A percentile compares a stretch with the other conserved stretches of the same genome.
phyloP scores from a whole-genome alignment of 345 rosid species.

The Streptanthus diversifolius region DNA sequence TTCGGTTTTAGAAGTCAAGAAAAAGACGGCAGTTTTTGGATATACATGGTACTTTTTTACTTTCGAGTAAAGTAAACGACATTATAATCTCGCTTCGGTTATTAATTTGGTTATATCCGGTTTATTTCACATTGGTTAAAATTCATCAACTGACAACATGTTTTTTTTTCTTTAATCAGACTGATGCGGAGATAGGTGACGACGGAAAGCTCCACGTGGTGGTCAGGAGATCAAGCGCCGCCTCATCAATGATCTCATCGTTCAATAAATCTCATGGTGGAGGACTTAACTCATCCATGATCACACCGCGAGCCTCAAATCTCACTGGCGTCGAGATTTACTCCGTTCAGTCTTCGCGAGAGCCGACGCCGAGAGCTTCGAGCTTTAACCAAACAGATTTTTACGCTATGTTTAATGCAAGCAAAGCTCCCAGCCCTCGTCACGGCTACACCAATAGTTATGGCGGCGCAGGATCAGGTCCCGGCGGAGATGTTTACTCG shows the following conservation, averaged over 20 bases:
- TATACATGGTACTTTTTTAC: too few relatives aligned
- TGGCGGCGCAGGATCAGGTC: constrained; percentile 37
- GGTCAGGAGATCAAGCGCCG: constrained; percentile 49
- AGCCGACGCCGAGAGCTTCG: constrained; percentile 85
- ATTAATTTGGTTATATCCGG: not conserved
- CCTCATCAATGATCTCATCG: constrained; percentile 64
- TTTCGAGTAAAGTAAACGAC: not conserved
- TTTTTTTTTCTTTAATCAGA: constrained; percentile 20
- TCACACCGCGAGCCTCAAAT: constrained; percentile 71
- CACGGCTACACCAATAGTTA: constrained; percentile 60
- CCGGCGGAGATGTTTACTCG: constrained; percentile 58
- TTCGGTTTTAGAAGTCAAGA: too few relatives aligned
- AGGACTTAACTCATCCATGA: constrained; percentile 46
- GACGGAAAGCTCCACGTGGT: constrained; percentile 84
- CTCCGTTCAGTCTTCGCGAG: constrained; percentile 71
- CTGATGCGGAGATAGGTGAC: constrained; percentile 79
- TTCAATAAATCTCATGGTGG: constrained; percentile 60
- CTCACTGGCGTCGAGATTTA: constrained; percentile 81
- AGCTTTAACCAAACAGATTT: constrained; percentile 84
- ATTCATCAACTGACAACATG: not conserved
- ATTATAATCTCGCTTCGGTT: not conserved
- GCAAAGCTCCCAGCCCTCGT: constrained; percentile 77
- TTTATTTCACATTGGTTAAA: not conserved
- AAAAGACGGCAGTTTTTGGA: too few relatives aligned
- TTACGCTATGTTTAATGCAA: constrained; percentile 73